phyloP scores from a whole-genome alignment of 768 basidiomycete species.

The Boletus barrowsii region DNA sequence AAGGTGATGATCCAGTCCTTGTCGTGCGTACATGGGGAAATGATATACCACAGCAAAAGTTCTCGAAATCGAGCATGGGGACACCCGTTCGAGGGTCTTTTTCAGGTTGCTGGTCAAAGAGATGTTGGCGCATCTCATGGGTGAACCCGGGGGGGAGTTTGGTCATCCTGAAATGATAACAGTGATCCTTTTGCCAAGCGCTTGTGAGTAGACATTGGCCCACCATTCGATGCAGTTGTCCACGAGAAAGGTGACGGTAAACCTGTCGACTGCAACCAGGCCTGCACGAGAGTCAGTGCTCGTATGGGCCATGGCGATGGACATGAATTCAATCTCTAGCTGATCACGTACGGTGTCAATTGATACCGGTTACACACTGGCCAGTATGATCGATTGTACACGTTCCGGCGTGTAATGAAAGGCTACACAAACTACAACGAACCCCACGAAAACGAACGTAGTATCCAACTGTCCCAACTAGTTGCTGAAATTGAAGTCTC shows the following conservation, averaged over 20 bases:
- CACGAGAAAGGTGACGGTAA: slow-evolving; percentile 63
- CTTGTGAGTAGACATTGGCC: background rate
- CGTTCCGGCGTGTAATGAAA: slow-evolving; percentile 3
- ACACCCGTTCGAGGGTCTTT: slow-evolving; percentile 47
- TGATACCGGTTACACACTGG: too few species aligned
- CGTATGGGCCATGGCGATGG: slow-evolving; percentile 9
- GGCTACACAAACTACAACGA: background rate
- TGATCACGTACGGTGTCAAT: too few species aligned
- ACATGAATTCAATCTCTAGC: too few species aligned
- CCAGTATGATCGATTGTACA: background rate
- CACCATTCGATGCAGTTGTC: slow-evolving; percentile 83
- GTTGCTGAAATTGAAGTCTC: background rate
- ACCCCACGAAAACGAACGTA: slow-evolving; percentile 7
- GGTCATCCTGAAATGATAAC: slow-evolving; percentile 55
- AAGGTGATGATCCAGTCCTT: background rate
- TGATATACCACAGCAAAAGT: slow-evolving; percentile 61
- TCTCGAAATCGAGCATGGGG: slow-evolving; percentile 68
- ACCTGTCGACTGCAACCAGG: slow-evolving; percentile 33
- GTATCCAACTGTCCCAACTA: background rate
- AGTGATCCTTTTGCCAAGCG: background rate
- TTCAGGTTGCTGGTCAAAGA: slow-evolving; percentile 46
- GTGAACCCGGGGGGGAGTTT: slow-evolving; percentile 75
- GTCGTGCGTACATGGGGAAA: background rate
- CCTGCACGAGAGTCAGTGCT: slow-evolving; percentile 14
- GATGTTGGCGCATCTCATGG: slow-evolving; percentile 65